Conservation (phyloP, 768 basidiomycete genomes). For the Sarcomyxa edulis region DNA sequence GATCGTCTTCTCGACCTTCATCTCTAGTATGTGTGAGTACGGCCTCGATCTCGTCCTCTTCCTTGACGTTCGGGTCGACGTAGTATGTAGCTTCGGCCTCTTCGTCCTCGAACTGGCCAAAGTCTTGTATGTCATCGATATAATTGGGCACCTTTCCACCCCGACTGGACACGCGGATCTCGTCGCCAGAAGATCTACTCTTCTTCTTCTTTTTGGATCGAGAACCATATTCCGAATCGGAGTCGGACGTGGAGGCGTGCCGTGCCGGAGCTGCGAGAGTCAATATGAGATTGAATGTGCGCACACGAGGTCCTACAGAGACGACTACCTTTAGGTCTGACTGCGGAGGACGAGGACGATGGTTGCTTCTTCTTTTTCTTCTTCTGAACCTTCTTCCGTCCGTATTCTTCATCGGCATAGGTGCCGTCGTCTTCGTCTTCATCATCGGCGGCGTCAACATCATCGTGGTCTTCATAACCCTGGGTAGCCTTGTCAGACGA, state of each 20-base stretch:
- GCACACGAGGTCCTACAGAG: conserved; percentile 6
- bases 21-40: conserved; percentile 86
- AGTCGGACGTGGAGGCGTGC: conserved; percentile 61
- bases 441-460: conserved; percentile 53
- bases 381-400: conserved; percentile 59
- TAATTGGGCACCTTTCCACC: conserved; percentile 83
- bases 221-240: conserved; percentile 83
- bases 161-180: conserved; percentile 72
- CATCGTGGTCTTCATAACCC: conserved; percentile 53
- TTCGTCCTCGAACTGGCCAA: conserved; percentile 65
- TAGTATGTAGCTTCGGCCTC: conserved; percentile 51
- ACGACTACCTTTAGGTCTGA: conserved; percentile 56
- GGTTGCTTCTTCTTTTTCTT: conserved; percentile 56
- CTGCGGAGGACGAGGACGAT: conserved; percentile 31
- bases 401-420: conserved; percentile 75
- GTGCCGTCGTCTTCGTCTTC: conserved; percentile 69
- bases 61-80: conserved; percentile 47
- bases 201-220: conserved; percentile 86
- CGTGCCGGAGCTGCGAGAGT: conserved; percentile 39
- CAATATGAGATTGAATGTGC: conserved; percentile 1
- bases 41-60: conserved; percentile 87
- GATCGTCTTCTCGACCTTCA: conserved; percentile 71
- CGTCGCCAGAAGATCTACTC: conserved; percentile 50
- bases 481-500: conserved; percentile 21
- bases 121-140: conserved; percentile 75